These are phyloP conservation scores for Venturia aucupariae DNA, from an alignment of 2,329 filamentous ascomycete species.

Conservation along the genomic window DNA sequence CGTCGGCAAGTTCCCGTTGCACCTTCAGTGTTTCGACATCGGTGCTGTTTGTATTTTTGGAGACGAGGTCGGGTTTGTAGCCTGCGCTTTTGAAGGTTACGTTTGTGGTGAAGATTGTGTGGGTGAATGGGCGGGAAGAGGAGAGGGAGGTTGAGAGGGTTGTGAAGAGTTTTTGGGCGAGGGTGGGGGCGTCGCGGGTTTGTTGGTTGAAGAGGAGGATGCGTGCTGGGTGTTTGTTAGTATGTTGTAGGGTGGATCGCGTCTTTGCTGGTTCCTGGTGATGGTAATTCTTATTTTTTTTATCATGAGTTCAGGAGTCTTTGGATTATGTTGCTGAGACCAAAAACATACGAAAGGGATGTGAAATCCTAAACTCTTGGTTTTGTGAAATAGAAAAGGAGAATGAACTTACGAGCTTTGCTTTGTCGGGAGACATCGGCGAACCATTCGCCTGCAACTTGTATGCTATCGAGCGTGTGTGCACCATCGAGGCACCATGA, in stretches of 20 bases:
- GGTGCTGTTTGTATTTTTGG: slow-evolving; percentile 49
- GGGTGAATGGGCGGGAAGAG: slow-evolving; percentile 45
- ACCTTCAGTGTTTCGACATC: slow-evolving; percentile 53
- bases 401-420: slow-evolving; percentile 8
- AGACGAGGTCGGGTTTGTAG: slow-evolving; percentile 55
- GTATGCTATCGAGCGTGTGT: slow-evolving; percentile 77
- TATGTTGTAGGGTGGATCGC: not conserved
- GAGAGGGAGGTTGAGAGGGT: slow-evolving; percentile 36
- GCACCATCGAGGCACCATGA: slow-evolving; percentile 81
- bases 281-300: no score
- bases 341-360: not conserved
- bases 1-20: slow-evolving; percentile 55
- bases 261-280: no score
- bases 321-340: not conserved
- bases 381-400: not conserved
- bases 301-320: not conserved
- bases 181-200: slow-evolving; percentile 61
- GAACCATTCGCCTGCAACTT: slow-evolving; percentile 71
- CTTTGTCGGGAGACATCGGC: slow-evolving; percentile 26
- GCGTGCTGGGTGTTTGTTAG: slow-evolving; percentile 29
- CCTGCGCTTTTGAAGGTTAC: slow-evolving; percentile 52
- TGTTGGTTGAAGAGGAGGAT: slow-evolving; percentile 89
- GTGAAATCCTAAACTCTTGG: not conserved
- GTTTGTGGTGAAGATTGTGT: slow-evolving; percentile 77
- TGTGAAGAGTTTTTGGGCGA: slow-evolving; percentile 55